A percentile compares a stretch with the other conserved stretches of the same genome.
phyloP scores from a whole-genome alignment of 2,329 filamentous ascomycete genomes.

The Endocalyx cinctus region DNA sequence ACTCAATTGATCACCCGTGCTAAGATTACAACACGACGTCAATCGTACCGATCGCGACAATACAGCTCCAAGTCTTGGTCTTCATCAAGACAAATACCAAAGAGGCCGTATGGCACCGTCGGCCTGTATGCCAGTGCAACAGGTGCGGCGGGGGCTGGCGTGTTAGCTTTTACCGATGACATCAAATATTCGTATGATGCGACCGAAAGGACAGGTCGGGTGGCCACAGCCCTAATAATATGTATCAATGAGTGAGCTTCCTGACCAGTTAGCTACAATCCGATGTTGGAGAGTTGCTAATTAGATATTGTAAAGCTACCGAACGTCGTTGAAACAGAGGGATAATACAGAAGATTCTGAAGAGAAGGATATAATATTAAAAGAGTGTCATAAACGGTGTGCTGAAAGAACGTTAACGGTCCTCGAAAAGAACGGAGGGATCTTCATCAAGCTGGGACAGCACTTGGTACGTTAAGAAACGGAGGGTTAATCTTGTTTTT shows the following conservation, averaged over 20 bases:
- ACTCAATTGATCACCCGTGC: constrained; percentile 31
- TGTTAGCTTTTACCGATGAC: constrained; percentile 58
- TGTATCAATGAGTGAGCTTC: constrained; percentile 79
- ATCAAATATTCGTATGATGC: constrained; percentile 73
- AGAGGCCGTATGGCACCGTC: constrained; percentile 18
- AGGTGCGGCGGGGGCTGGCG: constrained; percentile 43
- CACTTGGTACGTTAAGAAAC: constrained; percentile 57
- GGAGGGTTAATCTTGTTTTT: neutral
- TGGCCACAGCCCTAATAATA: constrained; percentile 67
- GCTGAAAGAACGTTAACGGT: constrained; percentile 81
- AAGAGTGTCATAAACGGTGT: constrained; percentile 86
- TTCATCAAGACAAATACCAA: constrained; percentile 17
- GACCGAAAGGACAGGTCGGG: constrained; percentile 71
- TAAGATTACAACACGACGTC: constrained; percentile 25
- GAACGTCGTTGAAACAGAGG: constrained; percentile 69
- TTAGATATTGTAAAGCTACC: constrained; percentile 60
- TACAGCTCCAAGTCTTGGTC: too few species aligned
- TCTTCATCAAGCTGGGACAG: constrained; percentile 97
- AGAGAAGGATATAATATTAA: constrained; percentile 64
- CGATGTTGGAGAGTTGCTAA: constrained; percentile 16
- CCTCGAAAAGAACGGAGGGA: constrained; percentile 92
- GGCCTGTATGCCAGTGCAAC: constrained; percentile 48
- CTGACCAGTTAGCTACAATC: too few species aligned
- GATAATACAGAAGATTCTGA: constrained; percentile 58
- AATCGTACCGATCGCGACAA: too few species aligned